Conservation (phyloP, 2,329 filamentous ascomycete species). For the Trichoderma brevicompactum region DNA sequence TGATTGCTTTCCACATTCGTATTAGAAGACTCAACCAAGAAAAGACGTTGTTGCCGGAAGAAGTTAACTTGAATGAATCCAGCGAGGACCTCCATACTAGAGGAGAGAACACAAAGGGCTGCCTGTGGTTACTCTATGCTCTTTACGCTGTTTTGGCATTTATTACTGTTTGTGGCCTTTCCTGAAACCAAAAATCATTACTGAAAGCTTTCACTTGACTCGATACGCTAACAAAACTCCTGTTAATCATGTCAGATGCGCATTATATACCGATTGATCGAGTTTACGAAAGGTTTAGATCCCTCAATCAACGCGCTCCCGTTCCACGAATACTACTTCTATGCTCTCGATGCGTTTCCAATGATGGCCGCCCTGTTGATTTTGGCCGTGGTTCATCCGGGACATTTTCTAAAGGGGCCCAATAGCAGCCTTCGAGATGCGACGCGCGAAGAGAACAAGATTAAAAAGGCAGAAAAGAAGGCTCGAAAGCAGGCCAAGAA, state of each 20-base stretch:
- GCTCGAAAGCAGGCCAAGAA: neutral
- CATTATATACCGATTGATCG: conserved; percentile 13
- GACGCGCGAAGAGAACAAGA: neutral
- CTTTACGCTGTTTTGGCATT: conserved; percentile 15
- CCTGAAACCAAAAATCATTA: no score
- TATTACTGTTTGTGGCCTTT: conserved; percentile 7
- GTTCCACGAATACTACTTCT: conserved; percentile 24
- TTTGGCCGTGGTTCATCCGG: conserved; percentile 12
- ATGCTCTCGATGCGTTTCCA: conserved; percentile 14
- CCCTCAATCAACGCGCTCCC: conserved; percentile 2
- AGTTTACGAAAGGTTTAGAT: conserved; percentile 3
- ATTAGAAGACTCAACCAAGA: neutral
- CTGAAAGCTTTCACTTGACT: neutral
- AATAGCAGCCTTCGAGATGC: conserved; percentile 17
- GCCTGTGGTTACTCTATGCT: neutral
- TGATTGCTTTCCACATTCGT: conserved; percentile 15
- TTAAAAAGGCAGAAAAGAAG: conserved; percentile 14
- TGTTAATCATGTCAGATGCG: neutral
- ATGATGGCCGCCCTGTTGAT: conserved; percentile 10
- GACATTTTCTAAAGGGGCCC: neutral
- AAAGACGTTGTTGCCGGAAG: neutral
- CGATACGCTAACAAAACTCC: neutral
- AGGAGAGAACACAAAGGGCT: neutral
- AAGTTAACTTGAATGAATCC: neutral
- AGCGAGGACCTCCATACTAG: neutral